Conservation (phyloP, 306 rosid species). For the Malus asiatica region DNA sequence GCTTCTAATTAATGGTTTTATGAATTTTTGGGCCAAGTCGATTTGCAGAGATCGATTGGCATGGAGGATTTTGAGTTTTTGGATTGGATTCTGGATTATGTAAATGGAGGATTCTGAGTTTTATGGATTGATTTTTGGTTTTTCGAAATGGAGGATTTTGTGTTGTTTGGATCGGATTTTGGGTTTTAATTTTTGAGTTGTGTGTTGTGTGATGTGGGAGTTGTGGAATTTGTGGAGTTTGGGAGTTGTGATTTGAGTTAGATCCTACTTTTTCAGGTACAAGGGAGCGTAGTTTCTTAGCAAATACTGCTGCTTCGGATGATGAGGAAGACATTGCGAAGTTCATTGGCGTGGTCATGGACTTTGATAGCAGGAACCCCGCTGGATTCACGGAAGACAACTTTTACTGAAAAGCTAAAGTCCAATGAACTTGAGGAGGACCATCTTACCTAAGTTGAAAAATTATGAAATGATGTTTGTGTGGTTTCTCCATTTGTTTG, state of each 20-base stretch:
- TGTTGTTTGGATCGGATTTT: too few relatives aligned
- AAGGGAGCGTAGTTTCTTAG: slow-evolving; percentile 66
- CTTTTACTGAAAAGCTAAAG: slow-evolving; percentile 75
- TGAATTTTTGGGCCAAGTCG: too few relatives aligned
- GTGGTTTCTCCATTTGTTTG: slow-evolving; percentile 27
- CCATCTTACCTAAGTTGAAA: slow-evolving; percentile 57
- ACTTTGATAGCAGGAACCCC: slow-evolving; percentile 89
- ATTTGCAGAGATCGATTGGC: too few relatives aligned
- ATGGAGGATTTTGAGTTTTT: too few relatives aligned
- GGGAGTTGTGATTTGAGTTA: slow-evolving; percentile 23
- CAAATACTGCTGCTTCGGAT: slow-evolving; percentile 70
- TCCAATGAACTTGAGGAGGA: slow-evolving; percentile 96
- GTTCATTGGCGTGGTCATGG: slow-evolving; percentile 81
- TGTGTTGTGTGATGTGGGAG: too few relatives aligned
- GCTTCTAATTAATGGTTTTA: too few relatives aligned
- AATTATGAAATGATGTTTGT: neutral
- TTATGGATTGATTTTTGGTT: too few relatives aligned
- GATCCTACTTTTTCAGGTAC: slow-evolving; percentile 92
- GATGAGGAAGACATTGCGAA: slow-evolving; percentile 77
- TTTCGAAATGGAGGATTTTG: too few relatives aligned
- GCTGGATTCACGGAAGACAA: slow-evolving; percentile 96
- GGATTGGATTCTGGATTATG: too few relatives aligned
- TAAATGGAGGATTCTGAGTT: too few relatives aligned
- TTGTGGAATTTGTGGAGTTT: too few relatives aligned
- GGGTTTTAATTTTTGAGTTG: too few relatives aligned